Percentiles rank a stretch among this genome's conserved stretches.
Evolutionary conservation across 306 rosid species (phyloP).

Genomic region (Medicago truncatula): DNA sequence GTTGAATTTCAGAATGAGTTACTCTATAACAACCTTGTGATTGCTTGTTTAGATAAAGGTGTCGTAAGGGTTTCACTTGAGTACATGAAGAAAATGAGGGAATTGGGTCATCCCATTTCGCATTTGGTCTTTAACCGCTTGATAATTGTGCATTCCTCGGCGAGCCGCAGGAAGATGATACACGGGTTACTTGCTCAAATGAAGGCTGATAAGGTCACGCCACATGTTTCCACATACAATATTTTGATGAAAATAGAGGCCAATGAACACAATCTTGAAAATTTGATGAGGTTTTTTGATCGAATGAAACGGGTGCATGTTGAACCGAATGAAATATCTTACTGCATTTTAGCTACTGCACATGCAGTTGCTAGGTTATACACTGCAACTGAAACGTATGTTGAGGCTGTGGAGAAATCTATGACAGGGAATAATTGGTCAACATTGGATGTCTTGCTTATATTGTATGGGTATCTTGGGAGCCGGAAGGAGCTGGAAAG

Average conservation of each 20-base stretch:
- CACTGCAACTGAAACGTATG: constrained; percentile 75
- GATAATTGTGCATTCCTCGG: constrained; percentile 74
- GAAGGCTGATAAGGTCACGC: constrained; percentile 83
- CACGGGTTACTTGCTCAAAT: constrained; percentile 75
- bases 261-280: constrained; percentile 74
- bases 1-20: constrained; percentile 82
- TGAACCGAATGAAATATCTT: constrained; percentile 86
- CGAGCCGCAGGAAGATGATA: constrained; percentile 59
- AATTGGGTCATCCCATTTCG: constrained; percentile 71
- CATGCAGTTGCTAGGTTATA: constrained; percentile 79
- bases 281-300: constrained; percentile 62
- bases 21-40: constrained; percentile 85
- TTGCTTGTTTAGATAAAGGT: constrained; percentile 87
- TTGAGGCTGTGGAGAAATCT: constrained; percentile 78
- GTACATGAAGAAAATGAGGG: constrained; percentile 94
- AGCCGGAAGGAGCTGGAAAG: constrained; percentile 75
- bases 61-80: constrained; percentile 76
- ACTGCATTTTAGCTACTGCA: constrained; percentile 82
- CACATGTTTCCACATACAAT: constrained; percentile 86
- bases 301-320: constrained; percentile 71
- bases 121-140: constrained; percentile 89
- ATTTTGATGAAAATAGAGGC: constrained; percentile 96
- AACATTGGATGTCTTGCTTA: constrained; percentile 73
- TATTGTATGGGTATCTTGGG: constrained; percentile 75
- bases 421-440: constrained; percentile 80